These are phyloP conservation scores for Collybia sordida DNA, from an alignment of 768 basidiomycete genomes.

Conservation along the genomic window DNA sequence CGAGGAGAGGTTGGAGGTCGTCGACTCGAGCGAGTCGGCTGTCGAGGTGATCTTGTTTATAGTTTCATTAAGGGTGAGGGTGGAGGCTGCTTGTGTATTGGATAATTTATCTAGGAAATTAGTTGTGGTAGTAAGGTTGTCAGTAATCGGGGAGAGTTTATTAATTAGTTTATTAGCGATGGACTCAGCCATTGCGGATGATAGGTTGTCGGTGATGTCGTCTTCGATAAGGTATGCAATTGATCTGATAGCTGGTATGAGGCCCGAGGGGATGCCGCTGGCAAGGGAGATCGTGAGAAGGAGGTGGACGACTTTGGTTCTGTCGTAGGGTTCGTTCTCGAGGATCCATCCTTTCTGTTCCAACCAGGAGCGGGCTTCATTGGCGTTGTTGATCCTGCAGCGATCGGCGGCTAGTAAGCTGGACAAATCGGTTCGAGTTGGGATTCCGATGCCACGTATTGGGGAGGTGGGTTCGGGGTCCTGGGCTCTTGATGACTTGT, in stretches of 20 bases:
- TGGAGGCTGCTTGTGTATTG: neutral
- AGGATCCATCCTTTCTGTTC: too few species aligned
- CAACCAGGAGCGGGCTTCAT: too few species aligned
- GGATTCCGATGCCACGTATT: neutral
- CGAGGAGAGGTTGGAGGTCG: neutral
- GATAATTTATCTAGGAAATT: neutral
- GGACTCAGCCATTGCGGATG: neutral
- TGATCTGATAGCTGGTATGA: neutral
- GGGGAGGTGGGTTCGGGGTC: neutral
- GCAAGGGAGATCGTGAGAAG: neutral
- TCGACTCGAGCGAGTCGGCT: too few species aligned
- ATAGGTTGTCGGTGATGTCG: neutral
- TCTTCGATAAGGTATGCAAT: conserved; percentile 5
- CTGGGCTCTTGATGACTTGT: conserved; percentile 31
- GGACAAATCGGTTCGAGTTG: neutral
- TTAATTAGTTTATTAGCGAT: neutral
- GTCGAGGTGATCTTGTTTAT: neutral
- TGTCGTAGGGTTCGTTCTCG: neutral
- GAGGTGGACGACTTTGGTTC: conserved; percentile 2
- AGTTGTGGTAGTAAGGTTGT: too few species aligned
- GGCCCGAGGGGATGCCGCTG: neutral
- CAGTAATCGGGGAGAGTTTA: neutral
- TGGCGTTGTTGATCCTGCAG: too few species aligned
- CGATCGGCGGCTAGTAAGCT: too few species aligned
- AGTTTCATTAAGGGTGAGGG: neutral